These are phyloP conservation scores for Salvia hispanica DNA, from an alignment of 257 asterid species.

Conservation along the genomic window DNA sequence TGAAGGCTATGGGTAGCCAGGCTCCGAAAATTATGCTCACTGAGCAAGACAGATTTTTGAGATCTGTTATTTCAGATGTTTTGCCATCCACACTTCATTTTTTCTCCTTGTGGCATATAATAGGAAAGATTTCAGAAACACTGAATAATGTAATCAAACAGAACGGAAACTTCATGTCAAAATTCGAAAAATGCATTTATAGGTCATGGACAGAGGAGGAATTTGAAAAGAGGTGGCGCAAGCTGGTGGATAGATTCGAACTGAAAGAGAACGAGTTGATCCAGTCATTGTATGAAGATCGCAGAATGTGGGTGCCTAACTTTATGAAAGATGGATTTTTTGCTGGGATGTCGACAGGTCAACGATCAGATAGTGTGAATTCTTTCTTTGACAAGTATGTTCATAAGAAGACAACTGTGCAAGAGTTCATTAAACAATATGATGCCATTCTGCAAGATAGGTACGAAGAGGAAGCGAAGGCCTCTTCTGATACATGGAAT, in stretches of 20 bases:
- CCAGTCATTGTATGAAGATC: constrained; percentile 70
- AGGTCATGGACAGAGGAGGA: constrained; percentile 80
- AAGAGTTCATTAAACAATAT: constrained; percentile 79
- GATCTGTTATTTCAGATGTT: constrained; percentile 56
- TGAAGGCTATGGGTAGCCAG: constrained; percentile 84
- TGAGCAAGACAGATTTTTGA: constrained; percentile 67
- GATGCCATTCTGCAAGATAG: constrained; percentile 78
- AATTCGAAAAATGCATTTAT: constrained; percentile 73
- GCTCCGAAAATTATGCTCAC: constrained; percentile 78
- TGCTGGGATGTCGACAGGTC: constrained; percentile 82
- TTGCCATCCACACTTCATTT: constrained; percentile 71
- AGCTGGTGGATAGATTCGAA: constrained; percentile 70
- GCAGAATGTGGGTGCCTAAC: constrained; percentile 76
- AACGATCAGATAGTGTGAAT: constrained; percentile 85
- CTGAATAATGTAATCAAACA: constrained; percentile 68
- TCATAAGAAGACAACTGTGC: constrained; percentile 84
- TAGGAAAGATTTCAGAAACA: constrained; percentile 72
- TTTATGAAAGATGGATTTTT: constrained; percentile 65
- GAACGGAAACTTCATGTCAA: constrained; percentile 60
- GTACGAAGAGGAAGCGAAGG: constrained; percentile 95
- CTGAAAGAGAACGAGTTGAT: constrained; percentile 69
- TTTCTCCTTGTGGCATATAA: constrained; percentile 72
- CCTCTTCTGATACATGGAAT: constrained; percentile 84
- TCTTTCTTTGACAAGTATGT: constrained; percentile 88
- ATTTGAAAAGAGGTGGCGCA: constrained; percentile 84